phyloP scores from a whole-genome alignment of 306 rosid genomes.

The Casuarina cunninghamiana region DNA sequence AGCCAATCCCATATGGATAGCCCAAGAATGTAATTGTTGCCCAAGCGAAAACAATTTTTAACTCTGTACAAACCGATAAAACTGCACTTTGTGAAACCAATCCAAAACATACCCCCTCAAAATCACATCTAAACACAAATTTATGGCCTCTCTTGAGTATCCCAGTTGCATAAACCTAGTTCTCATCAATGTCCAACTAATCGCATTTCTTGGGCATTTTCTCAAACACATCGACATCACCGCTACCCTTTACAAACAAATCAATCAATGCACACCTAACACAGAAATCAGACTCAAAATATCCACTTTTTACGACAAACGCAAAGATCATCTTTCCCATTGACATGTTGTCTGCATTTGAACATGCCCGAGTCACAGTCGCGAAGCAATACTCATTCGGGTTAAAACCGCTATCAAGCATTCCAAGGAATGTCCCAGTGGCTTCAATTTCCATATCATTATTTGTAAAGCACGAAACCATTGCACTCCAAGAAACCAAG shows the following conservation, averaged over 20 bases:
- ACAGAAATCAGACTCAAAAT: slow-evolving; percentile 46
- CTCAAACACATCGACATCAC: slow-evolving; percentile 51
- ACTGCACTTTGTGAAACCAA: slow-evolving; percentile 44
- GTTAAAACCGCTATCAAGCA: slow-evolving; percentile 40
- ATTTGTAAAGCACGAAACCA: slow-evolving; percentile 55
- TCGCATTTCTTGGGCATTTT: slow-evolving; percentile 53
- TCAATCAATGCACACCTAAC: slow-evolving; percentile 69
- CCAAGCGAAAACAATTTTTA: slow-evolving; percentile 40
- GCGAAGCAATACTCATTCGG: slow-evolving; percentile 64
- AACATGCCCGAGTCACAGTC: slow-evolving; percentile 48
- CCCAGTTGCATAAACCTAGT: slow-evolving; percentile 53
- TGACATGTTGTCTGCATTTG: slow-evolving; percentile 13
- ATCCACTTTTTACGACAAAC: slow-evolving; percentile 46
- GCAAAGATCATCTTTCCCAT: slow-evolving; percentile 39
- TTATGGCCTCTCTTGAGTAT: slow-evolving; percentile 33
- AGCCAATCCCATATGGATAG: slow-evolving; percentile 42
- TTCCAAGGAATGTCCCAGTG: slow-evolving; percentile 33
- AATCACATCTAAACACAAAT: slow-evolving; percentile 41
- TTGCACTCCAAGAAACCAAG: slow-evolving; percentile 55
- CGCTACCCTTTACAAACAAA: slow-evolving; percentile 45
- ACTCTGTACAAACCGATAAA: slow-evolving; percentile 41
- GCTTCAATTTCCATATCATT: slow-evolving; percentile 38
- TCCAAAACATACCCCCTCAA: slow-evolving; percentile 40
- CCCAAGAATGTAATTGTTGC: slow-evolving; percentile 59
- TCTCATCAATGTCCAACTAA: slow-evolving; percentile 64